Percentiles rank a stretch among this genome's conserved stretches.
Evolutionary conservation across 1,139 yeast genomes (phyloP).

Genomic region (Kodamaea suecica): DNA sequence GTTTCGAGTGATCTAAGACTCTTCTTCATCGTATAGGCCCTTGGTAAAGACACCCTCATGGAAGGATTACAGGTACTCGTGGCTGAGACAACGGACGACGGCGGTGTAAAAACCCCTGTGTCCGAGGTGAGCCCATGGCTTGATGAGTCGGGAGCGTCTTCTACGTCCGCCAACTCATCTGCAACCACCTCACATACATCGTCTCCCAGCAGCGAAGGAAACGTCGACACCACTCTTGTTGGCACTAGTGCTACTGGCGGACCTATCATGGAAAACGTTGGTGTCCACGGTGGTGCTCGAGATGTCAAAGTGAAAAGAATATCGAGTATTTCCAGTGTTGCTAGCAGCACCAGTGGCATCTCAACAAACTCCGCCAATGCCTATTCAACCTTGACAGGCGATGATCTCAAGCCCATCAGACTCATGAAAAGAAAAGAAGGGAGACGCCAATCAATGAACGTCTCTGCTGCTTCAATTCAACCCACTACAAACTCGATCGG

Average conservation of each 20-base stretch:
- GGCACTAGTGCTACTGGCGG: too few relatives aligned
- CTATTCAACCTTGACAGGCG: constrained; percentile 2
- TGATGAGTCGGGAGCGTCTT: constrained; percentile 4
- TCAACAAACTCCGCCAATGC: background rate
- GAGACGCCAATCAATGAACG: constrained; percentile 8
- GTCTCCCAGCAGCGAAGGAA: constrained; percentile 3
- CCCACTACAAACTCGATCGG: constrained; percentile 3
- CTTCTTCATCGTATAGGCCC: too few relatives aligned
- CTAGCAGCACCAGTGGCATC: constrained; percentile 3
- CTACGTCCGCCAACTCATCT: constrained; percentile 4
- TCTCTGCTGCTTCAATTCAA: constrained; percentile 5
- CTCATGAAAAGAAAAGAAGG: constrained; percentile 30
- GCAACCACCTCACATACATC: constrained; percentile 8
- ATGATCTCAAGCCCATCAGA: constrained; percentile 30
- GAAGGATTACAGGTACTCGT: background rate
- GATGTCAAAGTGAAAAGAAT: constrained; percentile 1
- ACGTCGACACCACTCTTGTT: too few relatives aligned
- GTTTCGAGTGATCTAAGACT: too few relatives aligned
- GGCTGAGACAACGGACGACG: background rate
- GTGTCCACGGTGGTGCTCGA: too few relatives aligned
- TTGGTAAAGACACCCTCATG: background rate
- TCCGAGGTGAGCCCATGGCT: constrained; percentile 13
- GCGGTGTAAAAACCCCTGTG: constrained; percentile 9
- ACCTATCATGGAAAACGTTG: too few relatives aligned
- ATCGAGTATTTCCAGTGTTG: constrained; percentile 6